Evolutionary conservation across 192 early-diverging fungal genomes (phyloP), one percentile per base, ranked within the genome.

Genomic region (Umbelopsis sp.): DNA sequence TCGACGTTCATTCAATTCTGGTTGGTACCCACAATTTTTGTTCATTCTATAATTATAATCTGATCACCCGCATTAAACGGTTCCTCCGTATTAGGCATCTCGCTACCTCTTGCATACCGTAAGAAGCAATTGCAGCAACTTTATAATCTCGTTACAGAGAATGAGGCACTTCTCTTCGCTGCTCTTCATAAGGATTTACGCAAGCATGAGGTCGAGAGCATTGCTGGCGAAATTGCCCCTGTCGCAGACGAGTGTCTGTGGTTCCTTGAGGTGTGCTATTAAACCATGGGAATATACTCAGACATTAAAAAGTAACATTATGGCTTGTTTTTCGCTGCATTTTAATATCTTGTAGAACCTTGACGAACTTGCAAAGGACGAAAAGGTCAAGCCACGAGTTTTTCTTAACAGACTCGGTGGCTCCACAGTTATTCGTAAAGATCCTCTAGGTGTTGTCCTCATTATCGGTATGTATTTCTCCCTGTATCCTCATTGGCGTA

Each of bases 401-500:
- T 54, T 84, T 4, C 65, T 80, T 9, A 80, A 88, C 54, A 51
- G 72, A 29, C 14, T 89, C 45, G 56, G 56, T n/a, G 83, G 88
- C 75, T 78, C 71, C 21, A 59, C 76, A 36, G 77, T 84, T 38
- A 77, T 91, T 49, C 89, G 91, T 45, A 88, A 83, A 54, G 91
- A 94, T 21, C 95, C 97, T 4, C 79, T 91, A 66, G 96, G 96
- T 67, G 72, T 91, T 10, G 89, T 90, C 17, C 76, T 91, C 59
- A 77, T 93, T 62, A 85, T 95, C 65, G 90, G 86, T n/a, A 74
- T 86, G 34, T 90, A 81, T 1, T 11, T 6, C 12, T 6, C 38
- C 8, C 62, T 82, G 72, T 74, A 76, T 70, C 10, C 21, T 52
- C 7, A 31, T 29, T 17, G 17, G 16, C n/a, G 22, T 38, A 3